Evolutionary conservation across 768 basidiomycete genomes (phyloP).

Genomic region (Collybia sp.): DNA sequence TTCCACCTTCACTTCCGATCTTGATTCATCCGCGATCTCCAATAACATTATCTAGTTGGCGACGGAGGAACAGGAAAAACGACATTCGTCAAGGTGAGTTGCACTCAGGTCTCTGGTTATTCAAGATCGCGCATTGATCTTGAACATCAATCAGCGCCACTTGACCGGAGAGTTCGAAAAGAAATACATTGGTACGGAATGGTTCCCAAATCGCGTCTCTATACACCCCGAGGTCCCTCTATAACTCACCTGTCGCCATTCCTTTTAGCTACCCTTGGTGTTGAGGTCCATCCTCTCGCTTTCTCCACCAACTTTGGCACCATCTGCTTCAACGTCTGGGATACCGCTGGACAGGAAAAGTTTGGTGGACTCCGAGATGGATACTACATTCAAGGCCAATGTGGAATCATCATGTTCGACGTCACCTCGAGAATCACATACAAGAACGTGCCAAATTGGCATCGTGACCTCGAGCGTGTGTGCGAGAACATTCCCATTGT

Average conservation of each 20-base stretch:
- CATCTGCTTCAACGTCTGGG: slow-evolving; percentile 99
- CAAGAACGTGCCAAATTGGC: slow-evolving; percentile 99
- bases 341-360: slow-evolving; percentile 99
- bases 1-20: slow-evolving; percentile 10
- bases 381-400: slow-evolving; percentile 96
- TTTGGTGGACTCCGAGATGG: slow-evolving; percentile 98
- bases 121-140: slow-evolving; percentile 58
- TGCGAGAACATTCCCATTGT: slow-evolving; percentile 99
- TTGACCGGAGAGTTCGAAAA: slow-evolving; percentile 99
- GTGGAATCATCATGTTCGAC: slow-evolving; percentile 99
- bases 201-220: slow-evolving; percentile 9
- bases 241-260: slow-evolving; percentile 9
- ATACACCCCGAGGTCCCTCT: slow-evolving; percentile 11
- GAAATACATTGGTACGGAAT: slow-evolving; percentile 89
- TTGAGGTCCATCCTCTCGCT: slow-evolving; percentile 94
- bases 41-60: slow-evolving; percentile 52
- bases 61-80: slow-evolving; percentile 98
- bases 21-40: slow-evolving; percentile 11
- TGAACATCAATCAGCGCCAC: slow-evolving; percentile 63
- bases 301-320: slow-evolving; percentile 99
- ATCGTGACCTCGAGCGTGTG: slow-evolving; percentile 98
- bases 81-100: slow-evolving; percentile 90
- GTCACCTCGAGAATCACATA: slow-evolving; percentile 99
- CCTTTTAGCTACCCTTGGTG: slow-evolving; percentile 89
- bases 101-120: slow-evolving; percentile 11